Conservation (phyloP, 352 stramenopile genomes). For the Pythium pyrilobum region DNA sequence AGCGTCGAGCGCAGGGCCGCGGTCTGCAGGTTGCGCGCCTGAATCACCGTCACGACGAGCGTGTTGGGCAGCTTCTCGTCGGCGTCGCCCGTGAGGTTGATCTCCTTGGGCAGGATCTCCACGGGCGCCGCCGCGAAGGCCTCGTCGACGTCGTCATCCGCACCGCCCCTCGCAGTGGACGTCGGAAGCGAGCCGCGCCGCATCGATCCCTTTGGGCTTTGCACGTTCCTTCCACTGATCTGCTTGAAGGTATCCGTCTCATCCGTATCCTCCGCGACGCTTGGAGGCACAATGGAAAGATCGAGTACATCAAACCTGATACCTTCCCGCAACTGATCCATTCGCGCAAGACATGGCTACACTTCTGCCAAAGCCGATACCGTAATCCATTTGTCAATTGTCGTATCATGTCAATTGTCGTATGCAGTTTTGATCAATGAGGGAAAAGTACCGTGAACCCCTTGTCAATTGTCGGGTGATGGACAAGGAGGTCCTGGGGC, state of each 20-base stretch:
- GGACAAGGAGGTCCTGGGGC: neutral
- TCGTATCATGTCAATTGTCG: constrained; percentile 8
- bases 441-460: neutral
- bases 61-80: constrained; percentile 69
- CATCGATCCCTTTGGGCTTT: neutral
- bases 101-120: constrained; percentile 53
- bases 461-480: constrained; percentile 7
- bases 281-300: neutral
- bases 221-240: neutral
- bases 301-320: neutral
- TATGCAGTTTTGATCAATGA: constrained; percentile 3
- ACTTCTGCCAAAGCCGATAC: neutral
- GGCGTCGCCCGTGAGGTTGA: constrained; percentile 38
- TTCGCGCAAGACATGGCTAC: neutral
- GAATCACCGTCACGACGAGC: constrained; percentile 64
- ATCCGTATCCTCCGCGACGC: neutral
- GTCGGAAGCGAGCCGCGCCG: neutral
- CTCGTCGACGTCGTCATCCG: constrained; percentile 12
- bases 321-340: neutral
- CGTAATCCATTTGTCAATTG: constrained; percentile 5
- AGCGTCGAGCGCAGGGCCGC: constrained; percentile 47
- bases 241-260: neutral
- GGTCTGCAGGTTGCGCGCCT: constrained; percentile 44
- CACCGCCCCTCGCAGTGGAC: neutral
- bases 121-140: constrained; percentile 29